A percentile compares a stretch with the other conserved stretches of the same genome.
These are phyloP conservation scores for Micractinium conductrix DNA, from an alignment of 139 green algal genomes.

Conservation along the genomic window DNA sequence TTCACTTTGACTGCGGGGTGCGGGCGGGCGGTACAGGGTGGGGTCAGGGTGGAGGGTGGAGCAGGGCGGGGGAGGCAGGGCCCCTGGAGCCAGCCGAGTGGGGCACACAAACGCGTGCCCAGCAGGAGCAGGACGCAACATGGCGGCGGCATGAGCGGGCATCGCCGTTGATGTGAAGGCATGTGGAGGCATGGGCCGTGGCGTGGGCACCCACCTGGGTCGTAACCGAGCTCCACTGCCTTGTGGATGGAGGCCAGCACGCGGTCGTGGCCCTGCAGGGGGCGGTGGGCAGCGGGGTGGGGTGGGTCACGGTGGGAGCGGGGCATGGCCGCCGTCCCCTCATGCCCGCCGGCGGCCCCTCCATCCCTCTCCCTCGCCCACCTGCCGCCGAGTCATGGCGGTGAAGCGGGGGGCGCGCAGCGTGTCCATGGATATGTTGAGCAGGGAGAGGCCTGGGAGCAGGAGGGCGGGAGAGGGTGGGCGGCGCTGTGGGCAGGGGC, in stretches of 20 bases:
- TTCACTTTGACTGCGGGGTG: constrained; percentile 83
- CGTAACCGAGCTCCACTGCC: constrained; percentile 81
- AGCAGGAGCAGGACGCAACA: too few relatives aligned
- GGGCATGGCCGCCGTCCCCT: too few relatives aligned
- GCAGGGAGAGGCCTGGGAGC: constrained; percentile 73
- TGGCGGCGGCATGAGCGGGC: too few relatives aligned
- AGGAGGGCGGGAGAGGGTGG: too few relatives aligned
- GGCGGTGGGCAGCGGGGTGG: too few relatives aligned
- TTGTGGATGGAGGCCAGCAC: constrained; percentile 85
- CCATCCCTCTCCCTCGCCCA: too few relatives aligned
- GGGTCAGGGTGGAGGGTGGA: background rate
- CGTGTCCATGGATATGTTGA: constrained; percentile 98
- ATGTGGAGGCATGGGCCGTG: background rate
- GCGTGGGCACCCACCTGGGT: constrained; percentile 48
- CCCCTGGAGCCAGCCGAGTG: too few relatives aligned
- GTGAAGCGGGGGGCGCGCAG: constrained; percentile 90
- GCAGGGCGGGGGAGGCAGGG: background rate
- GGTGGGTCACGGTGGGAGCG: too few relatives aligned
- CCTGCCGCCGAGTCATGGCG: constrained; percentile 84
- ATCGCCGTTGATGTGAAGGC: background rate
- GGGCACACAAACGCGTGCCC: too few relatives aligned
- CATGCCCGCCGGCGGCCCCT: too few relatives aligned
- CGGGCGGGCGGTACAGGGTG: too few relatives aligned
- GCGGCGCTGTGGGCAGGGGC: too few relatives aligned
- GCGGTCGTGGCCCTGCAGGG: constrained; percentile 72